A percentile compares a stretch with the other conserved stretches of the same genome.
These are phyloP conservation scores for Geum urbanum DNA, from an alignment of 306 rosid species.

Conservation along the genomic window DNA sequence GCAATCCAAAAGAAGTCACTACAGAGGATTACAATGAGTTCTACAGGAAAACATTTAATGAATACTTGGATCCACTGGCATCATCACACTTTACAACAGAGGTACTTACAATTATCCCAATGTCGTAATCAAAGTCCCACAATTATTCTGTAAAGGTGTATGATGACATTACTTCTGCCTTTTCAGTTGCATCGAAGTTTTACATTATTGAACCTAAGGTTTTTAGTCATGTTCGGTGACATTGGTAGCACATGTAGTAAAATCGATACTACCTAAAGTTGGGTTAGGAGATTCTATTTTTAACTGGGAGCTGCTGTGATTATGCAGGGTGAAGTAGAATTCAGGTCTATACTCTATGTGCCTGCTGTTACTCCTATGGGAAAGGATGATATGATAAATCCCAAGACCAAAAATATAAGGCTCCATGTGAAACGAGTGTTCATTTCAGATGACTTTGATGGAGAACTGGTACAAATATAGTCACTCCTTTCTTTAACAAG, in stretches of 20 bases:
- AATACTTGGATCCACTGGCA: constrained; percentile 88
- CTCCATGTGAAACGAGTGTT: constrained; percentile 91
- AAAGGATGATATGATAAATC: constrained; percentile 73
- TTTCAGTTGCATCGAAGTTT: background rate
- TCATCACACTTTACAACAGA: constrained; percentile 94
- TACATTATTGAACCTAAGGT: background rate
- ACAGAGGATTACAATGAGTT: constrained; percentile 92
- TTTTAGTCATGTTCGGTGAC: no score
- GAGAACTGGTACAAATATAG: constrained; percentile 74
- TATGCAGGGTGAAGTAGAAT: constrained; percentile 91
- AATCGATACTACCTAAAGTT: background rate
- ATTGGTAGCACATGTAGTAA: no score
- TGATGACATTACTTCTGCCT: background rate
- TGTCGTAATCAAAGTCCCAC: background rate
- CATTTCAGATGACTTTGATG: constrained; percentile 96
- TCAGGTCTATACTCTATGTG: constrained; percentile 87
- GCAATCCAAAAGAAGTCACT: constrained; percentile 80
- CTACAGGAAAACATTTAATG: constrained; percentile 81
- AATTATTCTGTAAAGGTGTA: background rate
- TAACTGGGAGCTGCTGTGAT: constrained; percentile 24
- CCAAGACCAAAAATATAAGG: constrained; percentile 95
- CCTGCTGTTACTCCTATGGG: constrained; percentile 75
- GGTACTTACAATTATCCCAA: constrained; percentile 34
- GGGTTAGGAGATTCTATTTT: constrained; percentile 2
- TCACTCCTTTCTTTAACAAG: background rate